Conservation (phyloP, 306 rosid genomes). For the Sicyos edulis region DNA sequence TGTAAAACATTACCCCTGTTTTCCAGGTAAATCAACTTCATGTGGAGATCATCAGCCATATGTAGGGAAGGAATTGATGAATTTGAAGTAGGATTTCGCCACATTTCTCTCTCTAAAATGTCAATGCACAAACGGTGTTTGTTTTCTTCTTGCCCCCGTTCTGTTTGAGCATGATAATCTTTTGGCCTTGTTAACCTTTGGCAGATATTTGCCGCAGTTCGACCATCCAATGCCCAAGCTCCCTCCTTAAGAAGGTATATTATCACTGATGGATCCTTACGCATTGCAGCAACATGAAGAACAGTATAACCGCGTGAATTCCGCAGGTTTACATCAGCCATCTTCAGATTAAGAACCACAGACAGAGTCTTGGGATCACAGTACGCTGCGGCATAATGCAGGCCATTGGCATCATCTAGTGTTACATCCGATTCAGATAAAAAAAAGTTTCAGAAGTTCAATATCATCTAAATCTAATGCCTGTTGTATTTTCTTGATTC, state of each 20-base stretch:
- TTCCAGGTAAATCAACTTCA: slow-evolving; percentile 42
- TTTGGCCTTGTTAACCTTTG: slow-evolving; percentile 42
- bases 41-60: slow-evolving; percentile 42
- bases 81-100: slow-evolving; percentile 33
- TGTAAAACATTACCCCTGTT: slow-evolving; percentile 34
- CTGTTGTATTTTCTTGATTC: slow-evolving; percentile 37
- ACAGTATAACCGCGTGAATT: slow-evolving; percentile 39
- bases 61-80: slow-evolving; percentile 27
- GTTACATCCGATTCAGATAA: slow-evolving; percentile 34
- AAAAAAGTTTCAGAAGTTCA: slow-evolving; percentile 39
- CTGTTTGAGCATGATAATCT: slow-evolving; percentile 38
- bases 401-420: slow-evolving; percentile 39
- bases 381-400: slow-evolving; percentile 46
- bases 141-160: slow-evolving; percentile 36
- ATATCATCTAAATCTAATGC: slow-evolving; percentile 48
- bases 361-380: slow-evolving; percentile 42
- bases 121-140: slow-evolving; percentile 44
- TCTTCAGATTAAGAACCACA: slow-evolving; percentile 36
- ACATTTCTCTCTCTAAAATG: slow-evolving; percentile 45
- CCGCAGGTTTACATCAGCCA: slow-evolving; percentile 40
- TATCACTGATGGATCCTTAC: slow-evolving; percentile 40
- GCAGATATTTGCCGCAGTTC: slow-evolving; percentile 40
- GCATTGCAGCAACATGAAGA: slow-evolving; percentile 47
- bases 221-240: slow-evolving; percentile 41
- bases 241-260: slow-evolving; percentile 38